Percentiles rank a stretch among this genome's conserved stretches.
Evolutionary conservation across 441 rosid species (phyloP).

Genomic region (Arabidopsis hybrid): DNA sequence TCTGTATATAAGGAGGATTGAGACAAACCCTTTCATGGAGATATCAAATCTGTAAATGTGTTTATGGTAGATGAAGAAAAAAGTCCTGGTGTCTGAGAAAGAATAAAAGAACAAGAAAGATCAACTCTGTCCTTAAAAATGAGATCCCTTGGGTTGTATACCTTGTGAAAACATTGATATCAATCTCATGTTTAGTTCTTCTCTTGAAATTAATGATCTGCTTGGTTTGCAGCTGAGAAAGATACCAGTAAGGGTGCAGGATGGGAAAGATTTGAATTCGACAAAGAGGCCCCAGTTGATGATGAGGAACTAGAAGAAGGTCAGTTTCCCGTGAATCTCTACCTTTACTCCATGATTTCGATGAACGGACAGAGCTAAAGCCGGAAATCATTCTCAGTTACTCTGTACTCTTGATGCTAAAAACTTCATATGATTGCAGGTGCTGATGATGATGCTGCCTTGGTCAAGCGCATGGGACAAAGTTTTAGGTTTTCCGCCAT

Average conservation of each 20-base stretch:
- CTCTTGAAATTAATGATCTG: neutral
- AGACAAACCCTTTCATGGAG: slow-evolving; percentile 7
- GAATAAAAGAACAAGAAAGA: slow-evolving; percentile 6
- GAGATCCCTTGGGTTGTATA: neutral
- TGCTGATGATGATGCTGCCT: slow-evolving; percentile 78
- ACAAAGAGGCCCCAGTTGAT: slow-evolving; percentile 92
- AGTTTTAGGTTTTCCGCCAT: slow-evolving; percentile 85
- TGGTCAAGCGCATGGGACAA: slow-evolving; percentile 88
- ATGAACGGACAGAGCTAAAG: slow-evolving; percentile 5
- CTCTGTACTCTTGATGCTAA: slow-evolving; percentile 6
- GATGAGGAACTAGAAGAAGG: slow-evolving; percentile 90
- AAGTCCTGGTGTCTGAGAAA: slow-evolving; percentile 8
- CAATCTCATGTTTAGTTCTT: slow-evolving; percentile 19
- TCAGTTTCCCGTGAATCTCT: slow-evolving; percentile 6
- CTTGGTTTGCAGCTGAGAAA: slow-evolving; percentile 65
- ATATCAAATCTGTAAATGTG: neutral
- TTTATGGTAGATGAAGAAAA: neutral
- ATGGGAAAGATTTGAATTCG: slow-evolving; percentile 90
- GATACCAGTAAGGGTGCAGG: slow-evolving; percentile 75
- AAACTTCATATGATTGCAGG: slow-evolving; percentile 48
- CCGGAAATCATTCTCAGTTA: neutral
- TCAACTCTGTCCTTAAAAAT: neutral
- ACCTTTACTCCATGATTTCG: neutral
- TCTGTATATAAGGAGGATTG: slow-evolving; percentile 5
- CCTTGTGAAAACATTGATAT: neutral